Evolutionary conservation across 2,329 filamentous ascomycete genomes (phyloP).

Genomic region (Exophiala lecanii-corni): DNA sequence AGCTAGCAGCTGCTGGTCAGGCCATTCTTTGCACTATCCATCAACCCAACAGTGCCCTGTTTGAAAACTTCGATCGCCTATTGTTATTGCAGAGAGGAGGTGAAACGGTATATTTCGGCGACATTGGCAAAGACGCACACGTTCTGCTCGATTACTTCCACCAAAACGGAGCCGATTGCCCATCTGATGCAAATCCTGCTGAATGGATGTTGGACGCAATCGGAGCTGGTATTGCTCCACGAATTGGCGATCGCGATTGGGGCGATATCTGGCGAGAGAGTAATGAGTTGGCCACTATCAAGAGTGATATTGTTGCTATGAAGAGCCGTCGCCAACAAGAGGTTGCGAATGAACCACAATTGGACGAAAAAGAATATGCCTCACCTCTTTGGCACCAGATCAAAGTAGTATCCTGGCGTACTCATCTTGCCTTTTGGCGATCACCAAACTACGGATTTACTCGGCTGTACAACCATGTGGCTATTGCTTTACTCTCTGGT

Average conservation of each 20-base stretch:
- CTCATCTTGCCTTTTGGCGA: slow-evolving; percentile 76
- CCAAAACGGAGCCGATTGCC: slow-evolving; percentile 51
- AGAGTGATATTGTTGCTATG: slow-evolving; percentile 62
- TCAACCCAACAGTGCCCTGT: slow-evolving; percentile 79
- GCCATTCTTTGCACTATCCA: slow-evolving; percentile 89
- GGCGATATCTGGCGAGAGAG: slow-evolving; percentile 73
- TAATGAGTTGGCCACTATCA: slow-evolving; percentile 62
- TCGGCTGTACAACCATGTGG: slow-evolving; percentile 76
- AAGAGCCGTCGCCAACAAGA: slow-evolving; percentile 56
- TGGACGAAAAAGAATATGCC: slow-evolving; percentile 70
- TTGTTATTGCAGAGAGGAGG: slow-evolving; percentile 74
- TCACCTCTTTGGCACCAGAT: slow-evolving; percentile 76
- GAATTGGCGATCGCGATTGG: slow-evolving; percentile 73
- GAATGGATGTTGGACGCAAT: slow-evolving; percentile 55
- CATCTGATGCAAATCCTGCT: slow-evolving; percentile 50
- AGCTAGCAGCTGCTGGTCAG: slow-evolving; percentile 67
- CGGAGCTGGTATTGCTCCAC: slow-evolving; percentile 67
- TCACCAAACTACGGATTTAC: slow-evolving; percentile 88
- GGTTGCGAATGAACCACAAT: slow-evolving; percentile 39
- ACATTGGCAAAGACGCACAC: slow-evolving; percentile 70
- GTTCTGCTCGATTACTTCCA: slow-evolving; percentile 61
- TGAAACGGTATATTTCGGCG: slow-evolving; percentile 78
- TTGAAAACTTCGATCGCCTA: slow-evolving; percentile 82
- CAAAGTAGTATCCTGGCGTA: slow-evolving; percentile 66
- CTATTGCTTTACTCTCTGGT: slow-evolving; percentile 72